Percentiles rank a stretch among this genome's conserved stretches.
Conservation (phyloP, 176 grass and related monocot species). For the barley (Hordeum vulgare) region MorexV3_pseudomolecules_assembly NC_058519.1:634321281-634321780, state of each 20-base stretch:
- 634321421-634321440: no score
- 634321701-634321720: no score
- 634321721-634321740: no score
- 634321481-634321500: neutral
- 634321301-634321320: no score
- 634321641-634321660: neutral
- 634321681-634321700: neutral
- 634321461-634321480: neutral
- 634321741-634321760: neutral
- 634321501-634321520: neutral
- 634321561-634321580: neutral
- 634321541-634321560: neutral
- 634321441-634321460: no score
- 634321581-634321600: neutral
- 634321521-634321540: neutral
- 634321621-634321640: no score
- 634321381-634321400: no score
- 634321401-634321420: no score
- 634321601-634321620: no score
- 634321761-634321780: neutral
- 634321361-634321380: no score
- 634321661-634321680: neutral
- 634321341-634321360: no score
- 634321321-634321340: no score
- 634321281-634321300: slow-evolving; percentile 49